Evolutionary conservation across 2,329 filamentous ascomycete species (phyloP).

Genomic region (Karstenula rhodostoma): DNA sequence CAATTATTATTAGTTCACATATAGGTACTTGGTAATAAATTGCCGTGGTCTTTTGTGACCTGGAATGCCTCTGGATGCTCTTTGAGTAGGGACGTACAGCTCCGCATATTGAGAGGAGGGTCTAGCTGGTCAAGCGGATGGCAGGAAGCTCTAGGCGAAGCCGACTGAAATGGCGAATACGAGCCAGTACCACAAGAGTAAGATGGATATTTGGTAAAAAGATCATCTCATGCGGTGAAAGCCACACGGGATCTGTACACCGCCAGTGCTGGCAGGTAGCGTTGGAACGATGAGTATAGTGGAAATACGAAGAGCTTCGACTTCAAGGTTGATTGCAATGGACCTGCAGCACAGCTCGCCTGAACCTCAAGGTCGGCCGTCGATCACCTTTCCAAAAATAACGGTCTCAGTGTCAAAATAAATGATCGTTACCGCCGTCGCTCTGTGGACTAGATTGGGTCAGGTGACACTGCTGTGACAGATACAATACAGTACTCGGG

Average conservation of each 20-base stretch:
- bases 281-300: conserved; percentile 32
- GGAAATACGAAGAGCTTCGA: conserved; percentile 45
- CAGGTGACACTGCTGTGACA: conserved; percentile 35
- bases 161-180: conserved; percentile 25
- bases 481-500: conserved; percentile 17
- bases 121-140: conserved; percentile 17
- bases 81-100: conserved; percentile 28
- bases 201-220: conserved; percentile 2
- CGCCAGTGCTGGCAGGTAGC: conserved; percentile 19
- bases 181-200: conserved; percentile 25
- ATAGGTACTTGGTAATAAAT: conserved; percentile 29
- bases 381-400: conserved; percentile 36
- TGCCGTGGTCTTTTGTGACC: conserved; percentile 28
- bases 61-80: conserved; percentile 21
- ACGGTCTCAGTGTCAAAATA: conserved; percentile 26
- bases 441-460: conserved; percentile 27
- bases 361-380: conserved; percentile 1
- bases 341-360: conserved; percentile 29
- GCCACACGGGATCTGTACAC: conserved; percentile 17
- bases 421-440: conserved; percentile 28
- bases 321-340: conserved; percentile 34
- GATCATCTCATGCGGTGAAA: conserved; percentile 17
- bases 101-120: conserved; percentile 35
- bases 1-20: conserved; percentile 35
- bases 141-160: conserved; percentile 18